Base-by-base conservation (phyloP, 2,329 filamentous ascomycete species). In the Alternaria sp. region DNA sequence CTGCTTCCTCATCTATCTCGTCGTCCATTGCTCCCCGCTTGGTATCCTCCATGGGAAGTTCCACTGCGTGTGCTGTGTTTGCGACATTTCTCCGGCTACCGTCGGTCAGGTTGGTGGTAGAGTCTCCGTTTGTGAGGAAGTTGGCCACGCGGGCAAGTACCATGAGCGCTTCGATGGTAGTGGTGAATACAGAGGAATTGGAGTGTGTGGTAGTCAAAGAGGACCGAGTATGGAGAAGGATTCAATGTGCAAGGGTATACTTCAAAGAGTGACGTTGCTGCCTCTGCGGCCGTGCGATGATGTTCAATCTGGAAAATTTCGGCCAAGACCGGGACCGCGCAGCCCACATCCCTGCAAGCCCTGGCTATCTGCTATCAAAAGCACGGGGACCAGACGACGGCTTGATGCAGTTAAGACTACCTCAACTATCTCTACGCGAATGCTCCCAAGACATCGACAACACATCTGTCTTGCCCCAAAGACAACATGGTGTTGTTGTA, bases 71-170 rank as follows among this genome's bases (percentile, higher is more conserved):
- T 69, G 72, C 70, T 60, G 70, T 54, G 41, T 59, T 50, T 41
- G 66, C 57, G 58, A 60, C 60, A 65, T 69, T 57, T 53, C 67
- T 63, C 64, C 66, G 64, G 65, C 74, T 78, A 81, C 81, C 69
- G 60, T 82, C 76, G 63, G 77, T 73, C 59, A 78, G 71, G 61
- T 71, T 75, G 66, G 74, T 63, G 34, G 63, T 66, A 38, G 71
- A 50, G 60, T 71, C 74, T 66, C 70, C 68, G 65, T 76, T 75
- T 67, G 77, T 79, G 68, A 83, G 76, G 76, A 81, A 80, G 73
- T 81, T 79, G 76, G 81, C 81, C 79, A 82, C 77, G 61, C 79
- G 80, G 81, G 78, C 82, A 78, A 84, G 75, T 74, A 83, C 81
- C 82, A 84, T 84, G 75, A 77, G 80, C 70, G 67, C 66, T 66